Percentiles rank a stretch among this genome's conserved stretches.
Evolutionary conservation across 2,329 filamentous ascomycete species (phyloP).

Genomic region (Chaetomium sp.): DNA sequence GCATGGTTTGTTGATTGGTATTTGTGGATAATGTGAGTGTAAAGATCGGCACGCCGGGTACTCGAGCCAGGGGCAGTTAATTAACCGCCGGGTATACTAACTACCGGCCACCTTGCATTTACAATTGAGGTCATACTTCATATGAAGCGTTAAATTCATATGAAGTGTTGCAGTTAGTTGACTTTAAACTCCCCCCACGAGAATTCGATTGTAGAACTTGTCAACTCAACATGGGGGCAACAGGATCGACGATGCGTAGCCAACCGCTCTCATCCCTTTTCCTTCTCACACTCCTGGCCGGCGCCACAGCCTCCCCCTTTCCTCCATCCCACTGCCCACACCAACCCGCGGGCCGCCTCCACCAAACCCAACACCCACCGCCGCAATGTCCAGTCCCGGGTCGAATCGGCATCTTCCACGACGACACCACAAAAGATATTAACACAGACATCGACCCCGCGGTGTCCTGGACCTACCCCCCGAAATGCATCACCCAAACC

Average conservation of each 20-base stretch:
- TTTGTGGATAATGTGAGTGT: background rate
- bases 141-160: too few species aligned
- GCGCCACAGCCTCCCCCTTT: background rate
- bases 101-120: too few species aligned
- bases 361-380: background rate
- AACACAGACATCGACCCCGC: background rate
- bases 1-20: background rate
- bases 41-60: background rate
- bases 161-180: too few species aligned
- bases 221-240: background rate
- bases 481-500: slow-evolving; percentile 4
- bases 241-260: background rate
- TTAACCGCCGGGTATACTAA: slow-evolving; percentile 3
- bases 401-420: background rate
- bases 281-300: background rate
- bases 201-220: too few species aligned
- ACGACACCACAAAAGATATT: background rate
- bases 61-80: background rate
- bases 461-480: slow-evolving; percentile 13
- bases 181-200: too few species aligned
- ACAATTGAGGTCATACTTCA: too few species aligned
- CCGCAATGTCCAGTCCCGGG: slow-evolving; percentile 1
- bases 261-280: background rate
- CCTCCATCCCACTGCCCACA: background rate
- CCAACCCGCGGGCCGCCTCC: background rate